Evolutionary conservation across 306 rosid genomes (phyloP), one percentile per base, ranked within the genome.

Genomic region (Quillaja saponaria): DNA sequence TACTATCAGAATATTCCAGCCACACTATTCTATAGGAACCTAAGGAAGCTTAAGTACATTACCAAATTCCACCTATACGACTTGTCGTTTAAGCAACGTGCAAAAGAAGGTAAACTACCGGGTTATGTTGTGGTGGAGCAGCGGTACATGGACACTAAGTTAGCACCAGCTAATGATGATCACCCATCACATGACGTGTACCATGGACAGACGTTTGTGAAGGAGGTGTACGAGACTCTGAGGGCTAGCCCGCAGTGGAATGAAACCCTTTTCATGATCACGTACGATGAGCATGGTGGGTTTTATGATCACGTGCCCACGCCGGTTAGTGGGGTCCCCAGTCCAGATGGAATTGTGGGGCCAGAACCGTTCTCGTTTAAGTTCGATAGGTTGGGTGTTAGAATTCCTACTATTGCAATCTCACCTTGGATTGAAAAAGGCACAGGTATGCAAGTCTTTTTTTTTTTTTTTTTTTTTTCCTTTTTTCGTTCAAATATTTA

Each of bases 251-350:
- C 92, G 42, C 97, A 81, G 71, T 91, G 97, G 97, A 91, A 88
- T 47, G 34, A 82, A 7, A 88, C 95, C 39, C 55, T 91, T 19
- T 66, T 91, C 0, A 0, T 91, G 34, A 84, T 91, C 45, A 91
- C 96, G 1, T 91, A 91, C 44, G 97, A 91, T 57, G 96, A 91
- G 63, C 97, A 91, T 38, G 97, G 97, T 0, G 97, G 97, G 34
- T 88, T 85, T 61, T 91, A 10, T 0, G 97, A 91, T 40, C 96
- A 91, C 21, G 96, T 91, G 21, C 64, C 96, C 0, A 91, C 92
- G 0, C 95, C 97, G 0, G 85, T 71, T 3, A 63, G 52, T 31
- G 95, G 85, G 6, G 80, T 91, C 8, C 97, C 96, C 0, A 85
- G 82, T 41, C 96, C 96, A 0, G 95, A 91, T 47, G 95, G 82